Evolutionary conservation across 345 rosid genomes (phyloP), one percentile per base, ranked within the genome.

Genomic region (Aquilaria yunnanensis): DNA sequence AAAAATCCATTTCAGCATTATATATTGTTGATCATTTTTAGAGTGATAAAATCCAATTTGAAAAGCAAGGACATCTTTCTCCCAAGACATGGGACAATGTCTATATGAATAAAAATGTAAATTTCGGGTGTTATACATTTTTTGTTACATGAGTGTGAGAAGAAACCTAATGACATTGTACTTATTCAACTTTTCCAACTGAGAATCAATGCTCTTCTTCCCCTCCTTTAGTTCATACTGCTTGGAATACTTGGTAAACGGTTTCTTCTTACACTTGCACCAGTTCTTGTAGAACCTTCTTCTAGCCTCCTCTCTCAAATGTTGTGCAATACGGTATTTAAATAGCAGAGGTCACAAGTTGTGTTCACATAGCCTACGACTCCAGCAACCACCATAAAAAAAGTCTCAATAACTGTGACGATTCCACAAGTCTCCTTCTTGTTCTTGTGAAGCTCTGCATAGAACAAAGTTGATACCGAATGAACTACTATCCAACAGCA

Each of bases 371-470:
- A 87, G 10, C 87, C 95, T 60, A 90, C 95, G 67, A 90, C 92
- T 49, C 95, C 97, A 70, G 87, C 92, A 64, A 87, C 76, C 3
- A 89, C 81, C 89, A 89, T 79, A 12, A 94, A 85, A 48, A 94
- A 94, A 49, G 96, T 83, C 68, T 89, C 96, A 70, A 89, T 32
- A 14, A 89, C 69, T 1, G 96, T 89, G 51, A 90, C 96, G 52
- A 94, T 91, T 67, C 87, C 96, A 47, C 95, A 87, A 1, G 96
- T 85, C 80, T 90, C 94, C 75, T n/a, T n/a, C n/a, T n/a, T n/a
- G n/a, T 90, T 90, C 86, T 90, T 90, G 86, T 87, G 96, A 59
- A 90, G 92, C 80, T 90, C 93, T 89, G 54, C 14, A 56, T 14
- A n/a, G 54, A 51, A 54, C 10, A 29, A 9, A 41, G 58, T 29